Base-by-base conservation (phyloP, 2,329 filamentous ascomycete species). In the Byssoonygena ceratinophila region DNA sequence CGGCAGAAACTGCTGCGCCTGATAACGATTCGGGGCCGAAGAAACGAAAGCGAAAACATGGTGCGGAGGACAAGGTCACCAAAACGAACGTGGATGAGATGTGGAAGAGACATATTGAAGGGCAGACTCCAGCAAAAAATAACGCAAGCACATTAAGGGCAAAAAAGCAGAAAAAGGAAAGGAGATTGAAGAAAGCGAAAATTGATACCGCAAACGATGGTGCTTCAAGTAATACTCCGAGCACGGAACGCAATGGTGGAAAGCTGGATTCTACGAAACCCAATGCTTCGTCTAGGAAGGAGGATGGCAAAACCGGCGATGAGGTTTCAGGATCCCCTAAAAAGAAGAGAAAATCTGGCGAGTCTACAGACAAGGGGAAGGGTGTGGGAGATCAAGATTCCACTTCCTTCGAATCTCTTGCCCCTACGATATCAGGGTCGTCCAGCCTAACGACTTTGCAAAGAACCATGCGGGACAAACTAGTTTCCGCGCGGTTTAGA, bases 401-500 rank as follows among this genome's bases (percentile, higher is more conserved):
- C n/a, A 31, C 23, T n/a, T 50, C 51, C 23, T 11, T 29, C 22
- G 14, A 3, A 29, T 8, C 8, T 16, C 23, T 44, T 22, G 40
- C 52, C 4, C 68, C 70, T 6, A 68, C 74, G 36, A 68, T 73
- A 31, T 67, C 61, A 23, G 61, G 71, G 32, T 68, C 70, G 14
- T 65, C 74, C 18, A 87, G 86, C 60, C 80, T 98, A 63, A 98
- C 92, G 0, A 89, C 92, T 2, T 82, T 98, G 53, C 92, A 98
- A 75, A 82, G 85, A 52, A 83, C 87, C 2, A 98, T 98, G 92
- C 84, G 87, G 56, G 84, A 89, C 65, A 98, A 98, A 74, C 82
- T 98, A 57, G 78, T 94, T 57, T 94, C 90, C 8, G 90, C 92
- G 1, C 89, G 92, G 54, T 98, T 98, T 79, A 88, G 92, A 58